phyloP scores from a whole-genome alignment of 768 basidiomycete genomes.

The Hydnum rufescens region DNA sequence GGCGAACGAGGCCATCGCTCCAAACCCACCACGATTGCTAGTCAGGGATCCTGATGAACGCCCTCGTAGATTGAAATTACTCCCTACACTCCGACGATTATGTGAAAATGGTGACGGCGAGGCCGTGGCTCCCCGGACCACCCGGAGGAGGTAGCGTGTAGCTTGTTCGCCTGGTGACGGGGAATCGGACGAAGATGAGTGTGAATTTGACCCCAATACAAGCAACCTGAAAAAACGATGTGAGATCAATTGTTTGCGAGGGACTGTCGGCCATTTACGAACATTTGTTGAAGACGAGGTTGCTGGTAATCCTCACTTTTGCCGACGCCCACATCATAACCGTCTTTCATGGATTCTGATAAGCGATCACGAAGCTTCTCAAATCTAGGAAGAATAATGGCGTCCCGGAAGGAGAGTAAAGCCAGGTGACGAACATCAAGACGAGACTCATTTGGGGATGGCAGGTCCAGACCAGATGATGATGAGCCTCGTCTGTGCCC shows the following conservation, averaged over 20 bases:
- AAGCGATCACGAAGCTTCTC: slow-evolving; percentile 7
- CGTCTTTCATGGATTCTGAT: not conserved
- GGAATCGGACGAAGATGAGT: slow-evolving; percentile 36
- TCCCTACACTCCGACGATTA: not conserved
- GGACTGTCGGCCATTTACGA: slow-evolving; percentile 12
- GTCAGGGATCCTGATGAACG: slow-evolving; percentile 14
- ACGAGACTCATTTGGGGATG: slow-evolving; percentile 23
- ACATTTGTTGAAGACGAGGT: slow-evolving; percentile 71
- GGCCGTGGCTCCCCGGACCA: no score
- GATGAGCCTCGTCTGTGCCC: slow-evolving; percentile 24
- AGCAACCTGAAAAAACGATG: slow-evolving; percentile 10
- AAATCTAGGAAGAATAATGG: slow-evolving; percentile 48
- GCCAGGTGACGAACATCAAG: slow-evolving; percentile 74
- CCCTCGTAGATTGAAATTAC: slow-evolving; percentile 2
- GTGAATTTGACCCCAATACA: slow-evolving; percentile 21
- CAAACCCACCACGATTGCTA: slow-evolving; percentile 51
- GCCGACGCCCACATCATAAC: slow-evolving; percentile 7
- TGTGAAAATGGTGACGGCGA: not conserved
- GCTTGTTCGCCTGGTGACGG: slow-evolving; percentile 48
- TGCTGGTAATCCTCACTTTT: slow-evolving; percentile 35
- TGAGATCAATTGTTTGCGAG: slow-evolving; percentile 4
- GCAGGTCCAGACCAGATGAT: slow-evolving; percentile 6
- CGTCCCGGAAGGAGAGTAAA: slow-evolving; percentile 60
- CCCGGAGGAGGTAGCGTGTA: slow-evolving; percentile 40
- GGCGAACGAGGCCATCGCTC: slow-evolving; percentile 10